A percentile compares a stretch with the other conserved stretches of the same genome.
Conservation (phyloP, 106 monocot species). For the Chionographis japonica region DNA sequence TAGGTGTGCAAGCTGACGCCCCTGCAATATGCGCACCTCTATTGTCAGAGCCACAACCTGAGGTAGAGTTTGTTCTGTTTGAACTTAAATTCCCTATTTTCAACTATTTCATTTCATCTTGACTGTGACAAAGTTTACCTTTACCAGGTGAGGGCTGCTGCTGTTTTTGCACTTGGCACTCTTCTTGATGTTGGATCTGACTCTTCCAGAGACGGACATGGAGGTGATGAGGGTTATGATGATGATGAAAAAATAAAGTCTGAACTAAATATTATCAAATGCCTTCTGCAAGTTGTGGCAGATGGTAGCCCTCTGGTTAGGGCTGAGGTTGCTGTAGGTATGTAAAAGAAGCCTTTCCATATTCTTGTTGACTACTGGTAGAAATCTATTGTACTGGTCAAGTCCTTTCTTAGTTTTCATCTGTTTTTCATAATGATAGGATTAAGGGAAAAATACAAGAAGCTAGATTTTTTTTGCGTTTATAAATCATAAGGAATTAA, state of each 20-base stretch:
- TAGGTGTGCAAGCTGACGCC: slow-evolving; percentile 76
- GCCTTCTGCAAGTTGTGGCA: slow-evolving; percentile 55
- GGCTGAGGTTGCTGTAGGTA: slow-evolving; percentile 88
- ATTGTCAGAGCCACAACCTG: slow-evolving; percentile 81
- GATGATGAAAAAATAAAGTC: slow-evolving; percentile 85
- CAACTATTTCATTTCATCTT: neutral
- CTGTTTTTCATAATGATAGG: no score
- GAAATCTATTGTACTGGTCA: no score
- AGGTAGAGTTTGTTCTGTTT: slow-evolving; percentile 34
- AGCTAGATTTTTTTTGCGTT: neutral
- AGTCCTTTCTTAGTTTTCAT: no score
- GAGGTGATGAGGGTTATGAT: slow-evolving; percentile 69
- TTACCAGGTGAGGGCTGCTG: slow-evolving; percentile 90
- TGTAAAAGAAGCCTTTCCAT: slow-evolving; percentile 6
- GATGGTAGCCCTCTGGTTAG: slow-evolving; percentile 96
- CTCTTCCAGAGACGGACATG: slow-evolving; percentile 44
- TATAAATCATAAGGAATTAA: no score
- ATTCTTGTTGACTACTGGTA: no score
- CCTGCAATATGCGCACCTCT: slow-evolving; percentile 46
- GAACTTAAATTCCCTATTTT: neutral
- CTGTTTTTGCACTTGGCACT: slow-evolving; percentile 85
- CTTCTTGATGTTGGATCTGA: slow-evolving; percentile 67
- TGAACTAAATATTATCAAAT: slow-evolving; percentile 64
- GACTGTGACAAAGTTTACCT: neutral
- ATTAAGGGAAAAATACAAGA: no score